phyloP scores from a whole-genome alignment of 768 basidiomycete genomes.

The Mycena maculata region DNA sequence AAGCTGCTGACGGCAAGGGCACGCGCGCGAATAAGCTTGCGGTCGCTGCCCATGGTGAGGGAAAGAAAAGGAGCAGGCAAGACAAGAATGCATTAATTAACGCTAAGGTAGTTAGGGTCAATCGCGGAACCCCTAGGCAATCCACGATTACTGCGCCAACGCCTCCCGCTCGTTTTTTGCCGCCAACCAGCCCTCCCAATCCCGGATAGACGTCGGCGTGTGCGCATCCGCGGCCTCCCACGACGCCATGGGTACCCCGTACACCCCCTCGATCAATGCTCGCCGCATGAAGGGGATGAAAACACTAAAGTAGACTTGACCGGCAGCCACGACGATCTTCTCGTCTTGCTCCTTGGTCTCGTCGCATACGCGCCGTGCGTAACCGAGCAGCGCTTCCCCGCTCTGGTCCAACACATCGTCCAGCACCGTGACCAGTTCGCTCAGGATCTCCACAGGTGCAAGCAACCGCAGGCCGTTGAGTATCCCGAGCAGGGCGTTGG shows the following conservation, averaged over 20 bases:
- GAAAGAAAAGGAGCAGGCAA: too few relatives aligned
- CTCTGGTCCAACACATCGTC: constrained; percentile 62
- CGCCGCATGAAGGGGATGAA: constrained; percentile 78
- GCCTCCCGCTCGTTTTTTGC: not conserved
- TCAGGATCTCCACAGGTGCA: constrained; percentile 72
- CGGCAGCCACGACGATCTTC: constrained; percentile 57
- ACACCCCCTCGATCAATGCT: constrained; percentile 82
- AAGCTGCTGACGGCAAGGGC: constrained; percentile 4
- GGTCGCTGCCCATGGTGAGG: constrained; percentile 10
- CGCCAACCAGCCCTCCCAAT: constrained; percentile 48
- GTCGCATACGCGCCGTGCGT: constrained; percentile 46
- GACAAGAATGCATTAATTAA: not conserved
- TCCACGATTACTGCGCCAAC: not conserved
- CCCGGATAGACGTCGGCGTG: constrained; percentile 38
- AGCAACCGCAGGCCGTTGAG: constrained; percentile 87
- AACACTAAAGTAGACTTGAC: constrained; percentile 67
- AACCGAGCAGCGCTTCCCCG: constrained; percentile 59
- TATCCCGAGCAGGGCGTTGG: constrained; percentile 78
- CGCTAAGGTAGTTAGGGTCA: not conserved
- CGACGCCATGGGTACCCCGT: constrained; percentile 53
- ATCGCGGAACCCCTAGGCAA: not conserved
- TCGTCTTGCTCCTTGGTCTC: constrained; percentile 44
- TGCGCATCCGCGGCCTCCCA: constrained; percentile 39
- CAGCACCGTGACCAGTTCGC: constrained; percentile 60
- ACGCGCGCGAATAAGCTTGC: constrained; percentile 14